These are phyloP conservation scores for Sphagnum fallax DNA, from an alignment of 228 moss, liverwort and hornwort species.

Conservation along the genomic window DNA sequence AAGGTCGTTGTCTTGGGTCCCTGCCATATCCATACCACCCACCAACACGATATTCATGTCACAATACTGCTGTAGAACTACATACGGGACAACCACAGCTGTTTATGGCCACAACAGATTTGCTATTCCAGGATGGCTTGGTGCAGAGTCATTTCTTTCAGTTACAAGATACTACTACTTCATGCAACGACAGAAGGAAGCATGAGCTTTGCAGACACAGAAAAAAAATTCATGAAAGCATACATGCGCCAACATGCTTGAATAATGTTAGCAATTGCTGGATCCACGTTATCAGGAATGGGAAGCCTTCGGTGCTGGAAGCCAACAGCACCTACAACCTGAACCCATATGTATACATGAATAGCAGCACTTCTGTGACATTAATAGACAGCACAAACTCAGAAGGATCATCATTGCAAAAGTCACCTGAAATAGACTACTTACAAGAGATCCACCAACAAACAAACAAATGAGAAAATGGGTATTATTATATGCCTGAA, in stretches of 20 bases:
- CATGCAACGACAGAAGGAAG: too few species aligned
- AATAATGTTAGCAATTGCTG: slow-evolving; percentile 61
- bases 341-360: background rate
- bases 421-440: background rate
- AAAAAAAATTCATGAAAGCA: slow-evolving; percentile 6
- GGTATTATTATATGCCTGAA: slow-evolving; percentile 48
- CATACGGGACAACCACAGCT: background rate
- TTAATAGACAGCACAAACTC: background rate
- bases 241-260: slow-evolving; percentile 98
- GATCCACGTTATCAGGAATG: slow-evolving; percentile 68
- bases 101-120: background rate
- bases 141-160: too few species aligned
- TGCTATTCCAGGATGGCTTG: background rate
- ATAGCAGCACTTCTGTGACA: too few species aligned
- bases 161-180: too few species aligned
- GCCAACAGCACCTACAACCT: slow-evolving; percentile 98
- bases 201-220: background rate
- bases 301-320: slow-evolving; percentile 86
- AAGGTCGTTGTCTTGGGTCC: slow-evolving; percentile 80
- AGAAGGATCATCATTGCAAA: background rate
- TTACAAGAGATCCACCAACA: background rate
- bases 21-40: slow-evolving; percentile 26
- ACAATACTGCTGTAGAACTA: background rate
- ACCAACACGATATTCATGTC: background rate
- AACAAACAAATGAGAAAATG: background rate